phyloP scores from a whole-genome alignment of 1,139 yeast genomes.

The Yamadazyma sp. region DNA sequence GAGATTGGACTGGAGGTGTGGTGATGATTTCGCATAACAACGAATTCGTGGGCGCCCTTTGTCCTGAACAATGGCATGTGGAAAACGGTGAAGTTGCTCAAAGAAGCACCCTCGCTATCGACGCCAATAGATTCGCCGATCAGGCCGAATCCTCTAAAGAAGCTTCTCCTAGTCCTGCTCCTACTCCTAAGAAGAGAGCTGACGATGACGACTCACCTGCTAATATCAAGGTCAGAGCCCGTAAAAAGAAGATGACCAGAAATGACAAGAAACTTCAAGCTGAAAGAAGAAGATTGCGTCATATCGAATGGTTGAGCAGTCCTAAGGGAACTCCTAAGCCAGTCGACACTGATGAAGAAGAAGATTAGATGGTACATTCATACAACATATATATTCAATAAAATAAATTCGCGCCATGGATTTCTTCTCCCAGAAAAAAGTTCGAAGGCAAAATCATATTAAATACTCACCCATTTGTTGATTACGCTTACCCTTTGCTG shows the following conservation, averaged over 20 bases:
- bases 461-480: neutral
- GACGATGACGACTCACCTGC: conserved; percentile 92
- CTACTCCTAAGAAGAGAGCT: conserved; percentile 39
- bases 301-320: conserved; percentile 90
- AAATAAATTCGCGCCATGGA: conserved; percentile 15
- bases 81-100: conserved; percentile 88
- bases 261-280: conserved; percentile 90
- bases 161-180: conserved; percentile 24
- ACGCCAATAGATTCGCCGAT: conserved; percentile 59
- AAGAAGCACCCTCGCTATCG: conserved; percentile 77
- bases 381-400: conserved; percentile 3
- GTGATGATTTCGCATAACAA: conserved; percentile 97
- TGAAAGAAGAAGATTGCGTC: conserved; percentile 91
- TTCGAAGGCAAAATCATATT: conserved; percentile 7
- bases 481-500: neutral
- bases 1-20: conserved; percentile 98
- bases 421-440: neutral
- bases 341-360: conserved; percentile 89
- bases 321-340: conserved; percentile 98
- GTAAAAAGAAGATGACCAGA: conserved; percentile 96
- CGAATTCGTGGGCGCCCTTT: conserved; percentile 94
- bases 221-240: conserved; percentile 84
- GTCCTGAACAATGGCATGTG: conserved; percentile 98
- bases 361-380: conserved; percentile 17
- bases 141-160: conserved; percentile 20